Base-by-base conservation (phyloP, 2,329 filamentous ascomycete species). In the Trichoderma atroviride region DNA sequence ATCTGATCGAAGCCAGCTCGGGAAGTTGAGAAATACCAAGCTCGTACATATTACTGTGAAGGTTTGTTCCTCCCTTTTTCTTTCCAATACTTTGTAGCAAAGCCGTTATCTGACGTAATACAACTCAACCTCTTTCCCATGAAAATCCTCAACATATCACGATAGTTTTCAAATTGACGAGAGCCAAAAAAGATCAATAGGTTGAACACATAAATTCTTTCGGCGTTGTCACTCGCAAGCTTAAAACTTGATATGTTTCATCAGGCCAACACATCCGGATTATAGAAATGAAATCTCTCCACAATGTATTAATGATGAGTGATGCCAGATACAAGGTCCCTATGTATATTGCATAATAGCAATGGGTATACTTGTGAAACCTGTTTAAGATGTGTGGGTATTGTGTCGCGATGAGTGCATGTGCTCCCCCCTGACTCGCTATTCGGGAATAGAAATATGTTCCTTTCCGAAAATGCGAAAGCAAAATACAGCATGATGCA, bases 161-260 rank as follows among this genome's bases (percentile, higher is more conserved):
- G 2, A 4, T 43, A n/a, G 1, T 4, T n/a, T n/a, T 1, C 9
- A 2, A 2, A 9, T n/a, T n/a, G 7, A n/a, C 7, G 16, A 43
- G 19, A 19, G 3, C 7, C 19, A 50, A 50, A 50, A 22, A 0
- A 9, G 0, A 13, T 24, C 4, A 6, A 13, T 50, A 50, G 10
- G 2, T 4, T n/a, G 19, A 50, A 10, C 47, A 13, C n/a, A 50
- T 13, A 24, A 24, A 50, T 11, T 4, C n/a, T 11, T 13, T 50
- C 13, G 1, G n/a, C 9, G n/a, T 2, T 13, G 9, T 50, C 3
- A 13, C 5, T 50, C 11, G 47, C 7, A 22, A 50, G 4, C 10
- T 3, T 50, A 50, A 24, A 50, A 24, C n/a, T 24, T 24, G n/a
- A n/a, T 13, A 11, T 24, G 9, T 24, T 1, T 22, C 7, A 11